Conservation (phyloP, 2,329 filamentous ascomycete genomes). For the Beauveria australis region DNA sequence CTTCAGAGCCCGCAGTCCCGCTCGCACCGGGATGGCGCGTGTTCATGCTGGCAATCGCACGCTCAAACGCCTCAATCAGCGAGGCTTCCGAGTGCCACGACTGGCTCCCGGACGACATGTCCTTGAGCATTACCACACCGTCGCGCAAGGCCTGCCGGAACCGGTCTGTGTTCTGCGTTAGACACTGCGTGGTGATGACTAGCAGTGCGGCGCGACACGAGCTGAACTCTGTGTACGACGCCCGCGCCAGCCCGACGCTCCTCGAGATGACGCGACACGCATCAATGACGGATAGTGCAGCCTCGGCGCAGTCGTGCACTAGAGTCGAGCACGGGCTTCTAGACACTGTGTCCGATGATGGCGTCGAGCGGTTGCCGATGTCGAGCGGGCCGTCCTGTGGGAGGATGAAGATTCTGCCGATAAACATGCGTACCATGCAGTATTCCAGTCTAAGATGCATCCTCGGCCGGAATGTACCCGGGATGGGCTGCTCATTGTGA, state of each 20-base stretch:
- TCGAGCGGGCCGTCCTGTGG: conserved; percentile 22
- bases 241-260: conserved; percentile 44
- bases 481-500: conserved; percentile 28
- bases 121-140: conserved; percentile 41
- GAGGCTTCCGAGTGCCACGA: conserved; percentile 44
- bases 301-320: conserved; percentile 45
- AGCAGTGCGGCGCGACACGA: conserved; percentile 46
- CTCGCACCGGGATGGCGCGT: conserved; percentile 26
- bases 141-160: conserved; percentile 38
- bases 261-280: conserved; percentile 40
- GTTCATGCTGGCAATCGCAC: conserved; percentile 37
- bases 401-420: conserved; percentile 46
- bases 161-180: conserved; percentile 28
- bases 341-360: conserved; percentile 20
- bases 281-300: conserved; percentile 41
- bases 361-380: conserved; percentile 22
- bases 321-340: conserved; percentile 27
- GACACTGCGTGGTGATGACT: conserved; percentile 34
- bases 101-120: conserved; percentile 44
- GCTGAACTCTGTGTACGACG: conserved; percentile 49
- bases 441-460: conserved; percentile 45
- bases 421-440: conserved; percentile 44
- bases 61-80: conserved; percentile 44
- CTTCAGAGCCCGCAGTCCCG: conserved; percentile 22
- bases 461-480: conserved; percentile 36